Conservation (phyloP, 164 flowering plant genomes). For the Cinnamomum micranthum region DNA sequence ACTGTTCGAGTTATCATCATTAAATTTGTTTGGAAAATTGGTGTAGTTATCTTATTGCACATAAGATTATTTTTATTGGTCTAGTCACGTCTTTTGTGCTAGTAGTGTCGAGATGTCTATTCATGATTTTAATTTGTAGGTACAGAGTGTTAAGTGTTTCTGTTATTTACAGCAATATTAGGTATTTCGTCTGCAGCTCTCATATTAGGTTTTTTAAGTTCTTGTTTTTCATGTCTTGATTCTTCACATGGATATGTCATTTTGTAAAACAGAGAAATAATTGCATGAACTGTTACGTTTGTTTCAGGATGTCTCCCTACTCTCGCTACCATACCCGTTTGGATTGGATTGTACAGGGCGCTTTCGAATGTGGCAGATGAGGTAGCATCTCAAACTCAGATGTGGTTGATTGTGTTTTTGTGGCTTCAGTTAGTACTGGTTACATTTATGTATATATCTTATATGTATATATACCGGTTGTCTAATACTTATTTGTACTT, state of each 20-base stretch:
- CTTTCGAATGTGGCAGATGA: constrained; percentile 97
- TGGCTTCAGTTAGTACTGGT: neutral
- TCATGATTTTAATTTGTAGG: neutral
- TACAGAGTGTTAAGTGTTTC: neutral
- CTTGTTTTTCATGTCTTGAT: neutral
- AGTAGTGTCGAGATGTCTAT: neutral
- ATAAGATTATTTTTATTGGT: too few species aligned
- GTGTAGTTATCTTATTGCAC: too few species aligned
- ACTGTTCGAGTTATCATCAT: too few species aligned
- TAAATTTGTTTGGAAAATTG: too few species aligned
- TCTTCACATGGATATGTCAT: neutral
- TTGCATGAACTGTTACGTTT: constrained; percentile 1
- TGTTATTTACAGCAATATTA: neutral
- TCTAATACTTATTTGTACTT: neutral
- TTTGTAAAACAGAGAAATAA: neutral
- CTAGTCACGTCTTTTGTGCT: neutral
- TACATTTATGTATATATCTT: neutral
- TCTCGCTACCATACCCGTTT: constrained; percentile 91
- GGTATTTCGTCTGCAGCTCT: neutral
- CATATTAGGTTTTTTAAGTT: neutral
- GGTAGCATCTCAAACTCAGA: constrained; percentile 34
- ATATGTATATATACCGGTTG: neutral
- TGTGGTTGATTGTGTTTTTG: neutral
- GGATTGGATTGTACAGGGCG: constrained; percentile 97
- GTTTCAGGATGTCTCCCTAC: constrained; percentile 90